Evolutionary conservation across 2,329 filamentous ascomycete genomes (phyloP), one percentile per base, ranked within the genome.

Genomic region (Cladosporium sp.): DNA sequence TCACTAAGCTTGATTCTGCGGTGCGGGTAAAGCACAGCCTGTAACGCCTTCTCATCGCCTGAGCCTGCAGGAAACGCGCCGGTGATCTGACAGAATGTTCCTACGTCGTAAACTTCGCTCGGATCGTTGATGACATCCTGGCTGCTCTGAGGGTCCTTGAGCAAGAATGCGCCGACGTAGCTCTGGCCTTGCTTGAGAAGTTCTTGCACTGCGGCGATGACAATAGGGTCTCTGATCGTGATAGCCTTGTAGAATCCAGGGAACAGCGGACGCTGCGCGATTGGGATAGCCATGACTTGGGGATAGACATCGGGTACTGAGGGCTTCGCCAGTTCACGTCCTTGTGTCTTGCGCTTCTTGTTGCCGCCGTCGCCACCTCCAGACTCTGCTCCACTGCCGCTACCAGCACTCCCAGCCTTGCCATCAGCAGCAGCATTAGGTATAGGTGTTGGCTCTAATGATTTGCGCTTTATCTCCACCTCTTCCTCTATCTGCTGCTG

Each of bases 161-260:
- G 93, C 74, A 99, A 79, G 80, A 99, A 99, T 3, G 93, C 94
- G 68, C 95, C 95, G 48, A 99, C 92, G 74, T 99, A 99, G 26
- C 94, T 96, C 78, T 99, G 96, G 0, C 95, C 95, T 61, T 94
- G 86, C 84, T 96, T 97, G 77, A 98, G 92, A 85, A 97, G 95
- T 76, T 99, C 96, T 66, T 93, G 91, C 70, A 99, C 96, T 25
- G 95, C 95, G 46, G 89, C 88, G 16, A 93, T 91, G 39, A 99
- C 95, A 72, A 95, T 91, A 21, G 91, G 91, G 74, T 99, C 93
- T 76, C 92, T 90, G 71, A 99, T 96, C 3, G 94, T 99, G 71
- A 99, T 95, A 11, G 95, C 94, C 80, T 99, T 99, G 83, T 99
- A 99, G 79, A 98, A 99, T 1, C 95, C 95, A 1, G 95, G 95